Evolutionary conservation across 2,329 filamentous ascomycete genomes (phyloP).

Genomic region (Aureobasidium musti): DNA sequence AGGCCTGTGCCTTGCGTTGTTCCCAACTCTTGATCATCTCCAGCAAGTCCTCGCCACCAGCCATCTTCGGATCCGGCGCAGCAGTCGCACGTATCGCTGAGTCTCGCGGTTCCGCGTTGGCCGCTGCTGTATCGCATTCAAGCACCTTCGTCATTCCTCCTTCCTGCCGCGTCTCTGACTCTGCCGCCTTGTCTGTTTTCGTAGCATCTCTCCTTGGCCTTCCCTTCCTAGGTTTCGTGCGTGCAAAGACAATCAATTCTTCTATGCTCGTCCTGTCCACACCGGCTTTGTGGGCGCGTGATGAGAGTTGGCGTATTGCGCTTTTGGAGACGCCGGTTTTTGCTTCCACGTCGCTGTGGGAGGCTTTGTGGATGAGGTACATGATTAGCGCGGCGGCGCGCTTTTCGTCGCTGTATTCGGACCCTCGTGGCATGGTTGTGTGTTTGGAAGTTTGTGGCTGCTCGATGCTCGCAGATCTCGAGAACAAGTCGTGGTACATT

Average conservation of each 20-base stretch:
- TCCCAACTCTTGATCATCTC: constrained; percentile 10
- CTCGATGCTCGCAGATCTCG: not conserved
- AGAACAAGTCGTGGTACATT: too few species aligned
- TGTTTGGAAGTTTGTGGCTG: not conserved
- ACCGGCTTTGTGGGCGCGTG: constrained; percentile 7
- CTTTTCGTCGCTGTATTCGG: constrained; percentile 19
- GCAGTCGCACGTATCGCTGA: not conserved
- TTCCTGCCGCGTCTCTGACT: not conserved
- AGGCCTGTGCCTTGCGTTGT: not conserved
- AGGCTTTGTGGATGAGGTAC: constrained; percentile 12
- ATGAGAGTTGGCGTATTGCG: constrained; percentile 4
- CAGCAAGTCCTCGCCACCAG: not conserved
- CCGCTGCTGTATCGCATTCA: not conserved
- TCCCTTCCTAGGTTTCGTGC: not conserved
- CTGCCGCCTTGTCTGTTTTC: not conserved
- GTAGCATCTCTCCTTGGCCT: not conserved
- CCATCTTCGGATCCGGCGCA: not conserved
- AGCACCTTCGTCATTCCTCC: not conserved
- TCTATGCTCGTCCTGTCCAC: constrained; percentile 1
- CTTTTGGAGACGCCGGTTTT: constrained; percentile 4
- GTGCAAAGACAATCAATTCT: constrained; percentile 14
- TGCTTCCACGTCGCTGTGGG: constrained; percentile 9
- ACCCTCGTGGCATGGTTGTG: constrained; percentile 1
- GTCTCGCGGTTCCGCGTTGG: not conserved
- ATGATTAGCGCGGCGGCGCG: constrained; percentile 4